Evolutionary conservation across 106 monocot species (phyloP).

Genomic region (Xerophyta viscosa): DNA sequence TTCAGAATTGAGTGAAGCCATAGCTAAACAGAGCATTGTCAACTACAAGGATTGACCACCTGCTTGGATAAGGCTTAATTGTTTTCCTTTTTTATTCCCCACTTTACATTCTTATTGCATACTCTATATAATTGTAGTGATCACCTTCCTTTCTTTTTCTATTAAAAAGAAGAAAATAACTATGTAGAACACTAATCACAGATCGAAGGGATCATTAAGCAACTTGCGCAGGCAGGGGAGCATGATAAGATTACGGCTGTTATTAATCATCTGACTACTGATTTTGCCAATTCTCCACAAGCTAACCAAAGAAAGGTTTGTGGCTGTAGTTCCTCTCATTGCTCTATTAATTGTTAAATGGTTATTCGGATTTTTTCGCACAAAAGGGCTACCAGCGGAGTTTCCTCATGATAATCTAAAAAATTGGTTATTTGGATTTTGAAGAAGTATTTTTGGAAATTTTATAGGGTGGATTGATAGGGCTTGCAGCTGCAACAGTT

Average conservation of each 20-base stretch:
- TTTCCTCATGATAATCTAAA: too few species aligned
- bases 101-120: too few species aligned
- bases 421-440: background rate
- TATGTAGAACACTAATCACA: too few species aligned
- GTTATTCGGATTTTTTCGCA: too few species aligned
- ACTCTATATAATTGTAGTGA: too few species aligned
- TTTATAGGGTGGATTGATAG: constrained; percentile 86
- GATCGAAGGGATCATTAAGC: constrained; percentile 76
- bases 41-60: too few species aligned
- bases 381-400: too few species aligned
- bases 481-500: constrained; percentile 93
- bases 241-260: constrained; percentile 71
- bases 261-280: constrained; percentile 43
- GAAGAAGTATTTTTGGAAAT: background rate
- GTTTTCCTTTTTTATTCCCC: too few species aligned
- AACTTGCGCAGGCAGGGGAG: constrained; percentile 47
- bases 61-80: background rate
- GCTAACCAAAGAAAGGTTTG: constrained; percentile 82
- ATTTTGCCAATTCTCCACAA: constrained; percentile 55
- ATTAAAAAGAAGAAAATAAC: too few species aligned
- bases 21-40: too few species aligned
- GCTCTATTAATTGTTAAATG: background rate
- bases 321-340: background rate
- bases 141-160: too few species aligned
- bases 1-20: too few species aligned